phyloP scores from a whole-genome alignment of 106 monocot genomes.

The Chionographis japonica region DNA sequence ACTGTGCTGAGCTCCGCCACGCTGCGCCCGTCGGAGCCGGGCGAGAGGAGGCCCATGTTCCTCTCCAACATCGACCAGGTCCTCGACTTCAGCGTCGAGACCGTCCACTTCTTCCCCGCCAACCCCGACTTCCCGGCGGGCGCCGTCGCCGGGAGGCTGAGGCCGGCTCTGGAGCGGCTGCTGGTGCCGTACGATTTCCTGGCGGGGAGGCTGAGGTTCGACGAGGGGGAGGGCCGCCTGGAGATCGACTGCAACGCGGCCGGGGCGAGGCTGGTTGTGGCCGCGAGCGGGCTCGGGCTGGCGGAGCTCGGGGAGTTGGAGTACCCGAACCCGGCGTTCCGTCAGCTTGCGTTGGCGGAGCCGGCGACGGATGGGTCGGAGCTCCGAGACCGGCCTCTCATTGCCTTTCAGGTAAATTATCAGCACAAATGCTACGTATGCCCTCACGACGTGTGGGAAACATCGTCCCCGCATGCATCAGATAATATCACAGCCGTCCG shows the following conservation, averaged over 20 bases:
- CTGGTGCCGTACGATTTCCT: slow-evolving; percentile 39
- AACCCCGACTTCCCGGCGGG: slow-evolving; percentile 7
- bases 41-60: slow-evolving; percentile 36
- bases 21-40: slow-evolving; percentile 14
- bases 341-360: slow-evolving; percentile 15
- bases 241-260: slow-evolving; percentile 30
- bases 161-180: slow-evolving; percentile 17
- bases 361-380: not conserved
- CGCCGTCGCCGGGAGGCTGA: slow-evolving; percentile 12
- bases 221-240: slow-evolving; percentile 1
- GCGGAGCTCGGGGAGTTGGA: slow-evolving; percentile 31
- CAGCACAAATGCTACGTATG: no score
- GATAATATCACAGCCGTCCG: no score
- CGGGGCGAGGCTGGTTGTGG: slow-evolving; percentile 21
- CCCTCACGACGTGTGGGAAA: no score
- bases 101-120: slow-evolving; percentile 48
- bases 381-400: slow-evolving; percentile 15
- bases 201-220: slow-evolving; percentile 36
- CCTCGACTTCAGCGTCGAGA: slow-evolving; percentile 44
- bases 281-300: slow-evolving; percentile 19
- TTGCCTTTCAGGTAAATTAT: slow-evolving; percentile 14
- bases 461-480: no score
- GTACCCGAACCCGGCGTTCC: slow-evolving; percentile 25
- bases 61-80: slow-evolving; percentile 67
- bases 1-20: slow-evolving; percentile 19